These are phyloP conservation scores for Metschnikowia dekortorum DNA, from an alignment of 805 yeast species.

Conservation along the genomic window DNA sequence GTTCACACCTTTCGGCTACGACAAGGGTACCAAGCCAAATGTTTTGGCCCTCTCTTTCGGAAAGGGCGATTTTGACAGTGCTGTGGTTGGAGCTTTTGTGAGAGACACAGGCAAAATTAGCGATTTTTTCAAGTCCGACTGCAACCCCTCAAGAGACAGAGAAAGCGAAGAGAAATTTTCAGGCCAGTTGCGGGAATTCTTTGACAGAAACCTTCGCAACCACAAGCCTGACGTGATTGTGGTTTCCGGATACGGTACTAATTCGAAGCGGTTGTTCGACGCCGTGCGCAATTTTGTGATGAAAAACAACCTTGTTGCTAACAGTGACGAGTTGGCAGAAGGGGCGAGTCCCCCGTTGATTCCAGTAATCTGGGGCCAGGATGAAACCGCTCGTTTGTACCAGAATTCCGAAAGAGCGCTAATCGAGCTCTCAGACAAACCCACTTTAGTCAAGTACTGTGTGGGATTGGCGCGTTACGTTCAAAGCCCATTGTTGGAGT, in stretches of 20 bases:
- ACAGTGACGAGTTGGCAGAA: constrained; percentile 41
- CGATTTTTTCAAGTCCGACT: constrained; percentile 74
- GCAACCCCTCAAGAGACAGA: constrained; percentile 51
- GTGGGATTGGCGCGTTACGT: constrained; percentile 87
- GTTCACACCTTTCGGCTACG: constrained; percentile 72
- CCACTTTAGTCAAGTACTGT: constrained; percentile 76
- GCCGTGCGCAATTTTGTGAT: constrained; percentile 54
- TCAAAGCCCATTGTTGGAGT: constrained; percentile 91
- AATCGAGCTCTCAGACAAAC: constrained; percentile 78
- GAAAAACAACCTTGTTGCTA: constrained; percentile 49
- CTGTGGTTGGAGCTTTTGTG: constrained; percentile 75
- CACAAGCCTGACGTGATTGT: constrained; percentile 81
- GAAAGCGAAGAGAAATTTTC: constrained; percentile 43
- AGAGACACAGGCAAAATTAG: constrained; percentile 77
- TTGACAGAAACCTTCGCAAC: constrained; percentile 52
- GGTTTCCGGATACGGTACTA: constrained; percentile 80
- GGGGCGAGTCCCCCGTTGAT: constrained; percentile 49
- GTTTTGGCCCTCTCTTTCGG: constrained; percentile 83
- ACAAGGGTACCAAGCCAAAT: constrained; percentile 78
- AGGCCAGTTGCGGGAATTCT: constrained; percentile 64
- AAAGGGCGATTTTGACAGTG: constrained; percentile 78
- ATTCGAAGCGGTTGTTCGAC: constrained; percentile 57
- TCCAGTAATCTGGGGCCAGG: constrained; percentile 78
- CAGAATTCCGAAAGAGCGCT: constrained; percentile 74
- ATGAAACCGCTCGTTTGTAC: constrained; percentile 87